phyloP scores from a whole-genome alignment of 2,329 filamentous ascomycete species.

The Plectosphaerella plurivora region DNA sequence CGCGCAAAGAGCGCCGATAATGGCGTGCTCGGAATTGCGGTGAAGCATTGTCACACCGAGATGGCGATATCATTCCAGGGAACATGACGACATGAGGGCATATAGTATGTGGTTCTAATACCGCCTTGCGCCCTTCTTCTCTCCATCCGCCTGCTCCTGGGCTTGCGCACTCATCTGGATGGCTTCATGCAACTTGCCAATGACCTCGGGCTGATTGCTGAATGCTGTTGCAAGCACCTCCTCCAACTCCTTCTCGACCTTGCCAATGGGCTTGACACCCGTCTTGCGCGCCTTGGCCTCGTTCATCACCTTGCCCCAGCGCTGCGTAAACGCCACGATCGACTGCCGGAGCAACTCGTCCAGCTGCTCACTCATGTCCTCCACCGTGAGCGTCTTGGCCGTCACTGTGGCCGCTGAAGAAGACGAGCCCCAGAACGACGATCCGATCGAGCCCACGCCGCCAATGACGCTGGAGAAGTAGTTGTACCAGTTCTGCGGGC shows the following conservation, averaged over 20 bases:
- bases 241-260: slow-evolving; percentile 53
- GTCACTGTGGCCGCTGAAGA: slow-evolving; percentile 20
- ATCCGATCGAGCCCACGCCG: slow-evolving; percentile 19
- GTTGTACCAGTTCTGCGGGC: slow-evolving; percentile 52
- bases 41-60: neutral
- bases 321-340: slow-evolving; percentile 59
- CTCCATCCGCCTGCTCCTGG: slow-evolving; percentile 38
- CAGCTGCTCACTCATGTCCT: slow-evolving; percentile 61
- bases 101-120: slow-evolving; percentile 5
- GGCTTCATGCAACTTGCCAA: slow-evolving; percentile 56
- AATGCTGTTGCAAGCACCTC: slow-evolving; percentile 53
- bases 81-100: neutral
- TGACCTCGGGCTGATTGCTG: slow-evolving; percentile 53
- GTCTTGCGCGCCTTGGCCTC: slow-evolving; percentile 43
- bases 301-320: slow-evolving; percentile 49
- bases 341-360: slow-evolving; percentile 59
- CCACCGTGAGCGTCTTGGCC: slow-evolving; percentile 28
- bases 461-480: slow-evolving; percentile 55
- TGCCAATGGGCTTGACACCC: slow-evolving; percentile 44
- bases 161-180: slow-evolving; percentile 53
- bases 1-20: neutral
- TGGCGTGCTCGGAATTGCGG: neutral
- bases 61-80: neutral
- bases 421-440: slow-evolving; percentile 39
- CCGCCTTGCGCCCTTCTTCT: slow-evolving; percentile 20